Base-by-base conservation (phyloP, 306 rosid genomes). In the Citrullus mucosospermus region DNA sequence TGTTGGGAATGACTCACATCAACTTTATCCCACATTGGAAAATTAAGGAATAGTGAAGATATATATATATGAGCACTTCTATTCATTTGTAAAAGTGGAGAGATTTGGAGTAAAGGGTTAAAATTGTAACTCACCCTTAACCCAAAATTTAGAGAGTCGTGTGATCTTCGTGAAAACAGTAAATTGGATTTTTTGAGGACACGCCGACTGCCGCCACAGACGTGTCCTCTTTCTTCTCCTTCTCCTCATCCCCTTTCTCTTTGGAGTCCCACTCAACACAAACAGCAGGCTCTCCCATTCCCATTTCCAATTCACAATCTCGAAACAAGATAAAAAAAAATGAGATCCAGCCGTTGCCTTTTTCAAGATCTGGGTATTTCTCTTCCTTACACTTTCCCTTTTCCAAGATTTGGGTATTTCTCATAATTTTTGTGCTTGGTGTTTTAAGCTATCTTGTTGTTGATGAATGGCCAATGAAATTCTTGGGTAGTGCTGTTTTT, bases 311-410 rank as follows among this genome's bases (percentile, higher is more conserved):
- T 48, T 44, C 75, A 43, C 75, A 69, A 51, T 72, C 60, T 72
- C 59, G 2, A 71, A 69, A 20, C 51, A 25, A 71, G 15, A 71
- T n/a, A 72, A 48, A 14, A 22, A 22, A 22, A 22, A 22, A 22
- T 2, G 59, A 55, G 71, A 56, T 56, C 73, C 38, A 66, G 4
- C 44, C 22, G 14, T 63, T 28, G 12, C 13, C 20, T 53, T 17
- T 78, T 84, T 13, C 48, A 6, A 88, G 86, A 85, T 88, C 82
- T 88, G 91, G 91, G 91, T 2, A 25, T 60, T 50, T 36, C 15
- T 56, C n/a, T 8, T 46, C 20, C 22, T 54, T 38, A 38, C 9
- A 7, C 30, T 38, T 6, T 77, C 18, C n/a, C 20, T 48, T 66
- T 6, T 62, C 56, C 15, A 20, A 56, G 85, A 50, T 83, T 78